phyloP scores from a whole-genome alignment of 805 yeast species.

The Cyberlindnera bimundalis region DNA sequence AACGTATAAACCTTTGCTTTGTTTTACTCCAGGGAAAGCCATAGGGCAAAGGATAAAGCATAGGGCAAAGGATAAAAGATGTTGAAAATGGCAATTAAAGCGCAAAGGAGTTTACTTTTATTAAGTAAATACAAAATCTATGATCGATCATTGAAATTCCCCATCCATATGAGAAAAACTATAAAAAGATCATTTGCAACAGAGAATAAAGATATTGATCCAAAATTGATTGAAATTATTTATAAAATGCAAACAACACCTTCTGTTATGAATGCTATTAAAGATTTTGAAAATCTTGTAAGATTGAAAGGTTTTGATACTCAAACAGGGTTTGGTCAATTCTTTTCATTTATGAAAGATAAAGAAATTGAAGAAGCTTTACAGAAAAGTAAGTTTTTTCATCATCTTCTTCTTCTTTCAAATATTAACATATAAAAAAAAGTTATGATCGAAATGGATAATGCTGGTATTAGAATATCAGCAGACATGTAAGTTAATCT shows the following conservation, averaged over 20 bases:
- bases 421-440: too few relatives aligned
- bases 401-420: too few relatives aligned
- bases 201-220: conserved; percentile 13
- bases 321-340: conserved; percentile 10
- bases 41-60: too few relatives aligned
- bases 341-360: conserved; percentile 12
- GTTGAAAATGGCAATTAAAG: too few relatives aligned
- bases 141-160: too few relatives aligned
- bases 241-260: conserved; percentile 17
- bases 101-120: too few relatives aligned
- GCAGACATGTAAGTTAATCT: conserved; percentile 12
- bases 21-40: too few relatives aligned
- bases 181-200: conserved; percentile 10
- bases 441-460: conserved; percentile 18
- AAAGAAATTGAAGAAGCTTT: conserved; percentile 13
- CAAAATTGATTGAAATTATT: conserved; percentile 14
- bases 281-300: conserved; percentile 9
- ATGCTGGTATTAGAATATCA: conserved; percentile 16
- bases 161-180: too few relatives aligned
- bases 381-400: conserved; percentile 8
- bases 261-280: conserved; percentile 13
- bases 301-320: conserved; percentile 11
- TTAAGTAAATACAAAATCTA: too few relatives aligned
- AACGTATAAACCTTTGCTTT: too few relatives aligned
- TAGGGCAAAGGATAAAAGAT: too few relatives aligned